A percentile compares a stretch with the other conserved stretches of the same genome.
phyloP scores from a whole-genome alignment of 192 early-diverging fungal species.

The Lobosporangium transversale region DNA sequence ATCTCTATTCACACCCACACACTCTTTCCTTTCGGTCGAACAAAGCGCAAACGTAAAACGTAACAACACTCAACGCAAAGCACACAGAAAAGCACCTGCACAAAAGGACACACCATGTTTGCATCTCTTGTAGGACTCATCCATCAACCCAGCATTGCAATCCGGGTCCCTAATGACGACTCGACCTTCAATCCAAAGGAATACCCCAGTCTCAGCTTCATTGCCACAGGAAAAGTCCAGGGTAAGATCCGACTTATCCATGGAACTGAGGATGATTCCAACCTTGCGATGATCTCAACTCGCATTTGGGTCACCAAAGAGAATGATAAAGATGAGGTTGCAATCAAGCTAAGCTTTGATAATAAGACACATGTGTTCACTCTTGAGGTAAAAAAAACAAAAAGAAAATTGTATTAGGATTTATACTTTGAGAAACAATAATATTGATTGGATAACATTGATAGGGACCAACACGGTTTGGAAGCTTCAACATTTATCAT shows the following conservation, averaged over 20 bases:
- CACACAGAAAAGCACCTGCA: neutral
- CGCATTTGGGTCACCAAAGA: conserved; percentile 50
- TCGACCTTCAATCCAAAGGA: conserved; percentile 39
- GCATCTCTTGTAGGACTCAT: conserved; percentile 40
- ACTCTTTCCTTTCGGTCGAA: too few species aligned
- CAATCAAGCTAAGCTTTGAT: conserved; percentile 10
- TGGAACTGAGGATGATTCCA: conserved; percentile 20
- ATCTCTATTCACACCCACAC: too few species aligned
- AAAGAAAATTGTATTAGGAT: too few species aligned
- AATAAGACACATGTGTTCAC: conserved; percentile 33
- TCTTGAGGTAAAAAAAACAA: conserved; percentile 30
- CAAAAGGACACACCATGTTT: conserved; percentile 34
- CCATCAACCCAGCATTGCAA: conserved; percentile 42
- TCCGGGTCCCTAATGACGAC: conserved; percentile 39
- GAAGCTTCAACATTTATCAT: conserved; percentile 38
- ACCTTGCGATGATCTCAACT: conserved; percentile 25
- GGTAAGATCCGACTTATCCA: conserved; percentile 43
- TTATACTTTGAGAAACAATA: too few species aligned
- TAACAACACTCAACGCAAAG: too few species aligned
- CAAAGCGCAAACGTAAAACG: too few species aligned
- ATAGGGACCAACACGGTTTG: conserved; percentile 39
- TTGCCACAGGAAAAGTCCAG: conserved; percentile 34
- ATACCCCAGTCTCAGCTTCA: conserved; percentile 23
- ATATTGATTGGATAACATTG: neutral
- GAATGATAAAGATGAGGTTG: conserved; percentile 37